Evolutionary conservation across 2,329 filamentous ascomycete species (phyloP).

Genomic region (Alternaria sp.): DNA sequence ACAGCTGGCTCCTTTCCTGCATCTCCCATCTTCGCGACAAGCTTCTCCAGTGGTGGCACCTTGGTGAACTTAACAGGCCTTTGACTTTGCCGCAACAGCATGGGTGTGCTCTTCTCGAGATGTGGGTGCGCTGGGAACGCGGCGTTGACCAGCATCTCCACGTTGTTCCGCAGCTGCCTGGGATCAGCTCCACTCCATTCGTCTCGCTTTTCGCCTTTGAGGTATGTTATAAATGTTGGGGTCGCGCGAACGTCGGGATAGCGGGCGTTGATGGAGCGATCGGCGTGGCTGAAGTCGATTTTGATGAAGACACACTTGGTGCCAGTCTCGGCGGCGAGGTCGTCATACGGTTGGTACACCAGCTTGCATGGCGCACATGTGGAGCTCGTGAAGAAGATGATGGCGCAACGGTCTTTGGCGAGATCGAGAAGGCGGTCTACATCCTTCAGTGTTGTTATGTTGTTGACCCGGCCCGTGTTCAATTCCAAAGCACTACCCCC

Average conservation of each 20-base stretch:
- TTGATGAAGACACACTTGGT: conserved; percentile 77
- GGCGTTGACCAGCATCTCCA: conserved; percentile 76
- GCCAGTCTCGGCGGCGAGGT: conserved; percentile 76
- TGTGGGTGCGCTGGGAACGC: conserved; percentile 80
- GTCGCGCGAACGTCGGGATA: conserved; percentile 70
- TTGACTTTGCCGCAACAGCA: conserved; percentile 67
- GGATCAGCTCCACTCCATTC: conserved; percentile 82
- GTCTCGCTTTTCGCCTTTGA: conserved; percentile 76
- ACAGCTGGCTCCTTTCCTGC: conserved; percentile 67
- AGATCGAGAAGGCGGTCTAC: conserved; percentile 66
- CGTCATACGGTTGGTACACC: conserved; percentile 81
- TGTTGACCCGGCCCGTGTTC: conserved; percentile 62
- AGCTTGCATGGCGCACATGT: conserved; percentile 85
- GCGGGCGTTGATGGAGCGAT: conserved; percentile 69
- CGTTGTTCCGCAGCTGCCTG: conserved; percentile 70
- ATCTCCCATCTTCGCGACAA: conserved; percentile 77
- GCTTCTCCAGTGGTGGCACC: conserved; percentile 80
- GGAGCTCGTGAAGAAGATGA: conserved; percentile 91
- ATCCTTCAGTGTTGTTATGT: conserved; percentile 64
- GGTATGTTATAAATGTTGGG: conserved; percentile 87
- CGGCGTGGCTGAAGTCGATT: conserved; percentile 75
- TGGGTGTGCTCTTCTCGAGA: conserved; percentile 71
- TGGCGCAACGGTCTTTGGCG: conserved; percentile 72
- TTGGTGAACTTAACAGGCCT: conserved; percentile 79
- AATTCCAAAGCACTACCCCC: conserved; percentile 23